Evolutionary conservation across 257 asterid species (phyloP), one percentile per base, ranked within the genome.

Genomic region (Lavandula angustifolia): DNA sequence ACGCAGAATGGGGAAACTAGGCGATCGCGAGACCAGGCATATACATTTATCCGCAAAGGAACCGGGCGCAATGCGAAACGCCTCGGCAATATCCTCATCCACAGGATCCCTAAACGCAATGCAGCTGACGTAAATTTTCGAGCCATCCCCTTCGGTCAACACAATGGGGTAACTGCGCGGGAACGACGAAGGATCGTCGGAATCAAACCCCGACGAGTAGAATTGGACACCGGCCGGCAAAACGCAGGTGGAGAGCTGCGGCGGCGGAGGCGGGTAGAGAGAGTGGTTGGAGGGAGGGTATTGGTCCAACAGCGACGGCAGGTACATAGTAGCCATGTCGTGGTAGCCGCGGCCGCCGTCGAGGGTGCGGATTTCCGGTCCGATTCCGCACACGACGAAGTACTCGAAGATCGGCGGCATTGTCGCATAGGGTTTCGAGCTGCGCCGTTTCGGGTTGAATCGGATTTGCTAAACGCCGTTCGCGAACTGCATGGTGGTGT

Each of bases 371-470:
- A 91, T 84, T 78, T 91, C 98, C 38, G 95, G 95, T 14, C 96
- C 95, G 14, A 91, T 65, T n/a, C 98, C 98, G 76, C 98, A 91
- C 35, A 86, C 95, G n/a, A 91, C 96, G 77, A 91, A 88, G 82
- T 68, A 68, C 42, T 68, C 73, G 54, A 68, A 68, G 46, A 68
- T 61, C 4, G 61, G 73, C 48, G 67, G 62, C 73, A 63, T 68
- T 58, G 56, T n/a, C n/a, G n/a, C n/a, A n/a, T n/a, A n/a, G n/a
- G n/a, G n/a, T n/a, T n/a, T n/a, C 46, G 55, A 3, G 54, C 0
- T 16, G 31, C 8, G 44, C 22, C 22, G 9, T 40, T 51, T 64
- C 1, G 35, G 40, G 54, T 3, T 4, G 64, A 55, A 32, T 67
- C 49, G 17, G 62, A 67, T 67, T 40, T 13, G 33, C 14, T 58